Evolutionary conservation across 176 grass and related monocot genomes (phyloP), one percentile per base, ranked within the genome.

Genomic region (Lolium multiflorum): DNA sequence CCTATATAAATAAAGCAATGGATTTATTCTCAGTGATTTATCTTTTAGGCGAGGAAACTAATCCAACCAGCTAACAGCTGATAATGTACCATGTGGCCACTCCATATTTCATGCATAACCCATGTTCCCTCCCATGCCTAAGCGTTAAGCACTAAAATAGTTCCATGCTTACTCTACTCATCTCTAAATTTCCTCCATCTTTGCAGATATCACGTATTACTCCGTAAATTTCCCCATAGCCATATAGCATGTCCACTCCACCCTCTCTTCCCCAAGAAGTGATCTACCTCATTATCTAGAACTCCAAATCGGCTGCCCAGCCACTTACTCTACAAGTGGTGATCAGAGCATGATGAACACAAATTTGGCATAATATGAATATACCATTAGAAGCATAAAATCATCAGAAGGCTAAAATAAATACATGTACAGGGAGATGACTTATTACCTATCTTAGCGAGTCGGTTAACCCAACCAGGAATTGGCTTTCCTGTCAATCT

Each of bases 381-480:
- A 74, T 80, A 66, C 15, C 9, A 43, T 62, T 72, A 70, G 18
- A 57, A 89, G 6, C 35, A 69, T 37, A 59, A 37, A 83, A 56
- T 72, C 55, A 85, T 21, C 55, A 60, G 35, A 83, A 86, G 76
- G 24, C 26, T 22, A 46, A 44, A 28, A 84, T 12, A 69, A 11
- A 79, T 68, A 15, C 43, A 48, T 63, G 39, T 57, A 77, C 58
- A 76, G 81, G 56, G 24, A 75, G 65, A 26, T 65, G 52, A 35
- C 47, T 80, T 56, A 55, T 89, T 89, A 99, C 97, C 97, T 94
- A 99, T 73, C 47, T 87, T 91, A 15, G 94, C 97, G 12, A 96
- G 94, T 83, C 97, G 90, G 84, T 99, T 99, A 82, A 99, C 90
- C 97, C 94, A 99, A 47, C 94, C 90, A 83, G 97, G 92, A 82